These are phyloP conservation scores for Gentiana dahurica DNA, from an alignment of 257 asterid species.

Conservation along the genomic window DNA sequence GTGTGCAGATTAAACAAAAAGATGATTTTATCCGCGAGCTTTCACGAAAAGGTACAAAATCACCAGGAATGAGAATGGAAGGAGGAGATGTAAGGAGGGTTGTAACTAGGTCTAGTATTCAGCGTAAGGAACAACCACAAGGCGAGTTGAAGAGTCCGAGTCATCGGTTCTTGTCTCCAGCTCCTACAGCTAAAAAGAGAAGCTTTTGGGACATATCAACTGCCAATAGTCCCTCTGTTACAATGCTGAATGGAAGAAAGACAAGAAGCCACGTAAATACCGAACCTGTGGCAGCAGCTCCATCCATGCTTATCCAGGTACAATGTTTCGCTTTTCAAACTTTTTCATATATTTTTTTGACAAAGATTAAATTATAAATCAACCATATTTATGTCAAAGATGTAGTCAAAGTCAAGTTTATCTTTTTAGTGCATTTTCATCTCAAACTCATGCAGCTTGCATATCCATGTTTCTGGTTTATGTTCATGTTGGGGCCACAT, in stretches of 20 bases:
- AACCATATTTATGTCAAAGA: not conserved
- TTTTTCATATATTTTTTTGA: not conserved
- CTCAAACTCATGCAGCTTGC: constrained; percentile 35
- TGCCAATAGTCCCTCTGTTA: constrained; percentile 49
- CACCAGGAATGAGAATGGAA: constrained; percentile 19
- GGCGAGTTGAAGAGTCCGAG: constrained; percentile 33
- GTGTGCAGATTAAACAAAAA: constrained; percentile 33
- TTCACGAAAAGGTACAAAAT: constrained; percentile 29
- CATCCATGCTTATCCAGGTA: constrained; percentile 67
- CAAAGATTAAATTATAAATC: too few species aligned
- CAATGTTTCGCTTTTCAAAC: not conserved
- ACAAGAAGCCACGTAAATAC: constrained; percentile 40
- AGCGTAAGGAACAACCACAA: constrained; percentile 22
- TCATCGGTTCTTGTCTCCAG: constrained; percentile 41
- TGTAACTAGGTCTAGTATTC: constrained; percentile 24
- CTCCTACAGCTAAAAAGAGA: constrained; percentile 46
- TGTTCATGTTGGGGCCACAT: constrained; percentile 22
- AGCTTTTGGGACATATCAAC: constrained; percentile 57
- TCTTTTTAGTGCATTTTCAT: constrained; percentile 14
- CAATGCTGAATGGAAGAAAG: constrained; percentile 41
- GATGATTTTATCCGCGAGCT: constrained; percentile 34
- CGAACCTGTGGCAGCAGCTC: constrained; percentile 32
- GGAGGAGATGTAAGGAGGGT: constrained; percentile 26
- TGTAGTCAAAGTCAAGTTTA: not conserved
- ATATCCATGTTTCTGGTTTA: constrained; percentile 27